Evolutionary conservation across 345 rosid species (phyloP), one percentile per base, ranked within the genome.

Genomic region (Rhizophora apiculata): DNA sequence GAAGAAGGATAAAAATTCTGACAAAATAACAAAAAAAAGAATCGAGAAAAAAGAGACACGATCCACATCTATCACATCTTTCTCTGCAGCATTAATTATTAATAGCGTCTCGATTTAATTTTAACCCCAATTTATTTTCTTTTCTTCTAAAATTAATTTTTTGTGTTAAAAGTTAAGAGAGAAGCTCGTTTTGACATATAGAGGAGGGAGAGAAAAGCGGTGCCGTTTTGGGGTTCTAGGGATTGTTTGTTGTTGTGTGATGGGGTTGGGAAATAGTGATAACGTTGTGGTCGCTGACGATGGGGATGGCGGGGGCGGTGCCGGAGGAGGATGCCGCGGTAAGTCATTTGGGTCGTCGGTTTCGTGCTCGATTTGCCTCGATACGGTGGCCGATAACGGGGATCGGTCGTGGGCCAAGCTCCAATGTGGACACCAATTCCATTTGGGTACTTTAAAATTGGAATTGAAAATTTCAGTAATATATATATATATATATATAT

Each of bases 391-490:
- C 59, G 87, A 87, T 64, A 81, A 81, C 26, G 94, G 94, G 60
- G 94, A 92, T 88, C 96, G 99, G 56, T 84, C 98, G 2, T 92
- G 91, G 99, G 96, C 98, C 32, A 95, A 90, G 82, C 98, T 95
- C 79, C 98, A 92, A 78, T 95, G 99, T 37, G 97, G 93, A 36
- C 99, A 95, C 46, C 91, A 80, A 70, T 95, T 95, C 63, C 99
- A 95, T 82, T 74, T 95, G 65, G 99, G 99, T 94, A 64, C 74
- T 82, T 61, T 22, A 34, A 52, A 27, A 68, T 49, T 53, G 26
- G 2, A 43, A 65, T 61, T 64, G 6, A 0, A 30, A 56, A 21
- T 68, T 67, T 26, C 9, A 18, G 24, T 52, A 24, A 24, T 24
- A 24, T 21, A 1, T 7, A 49, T 60, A 26, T 58, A 21, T 22